Evolutionary conservation across 495 filamentous ascomycete species (phyloP).

Genomic region (Lineolata rhizophorae): DNA sequence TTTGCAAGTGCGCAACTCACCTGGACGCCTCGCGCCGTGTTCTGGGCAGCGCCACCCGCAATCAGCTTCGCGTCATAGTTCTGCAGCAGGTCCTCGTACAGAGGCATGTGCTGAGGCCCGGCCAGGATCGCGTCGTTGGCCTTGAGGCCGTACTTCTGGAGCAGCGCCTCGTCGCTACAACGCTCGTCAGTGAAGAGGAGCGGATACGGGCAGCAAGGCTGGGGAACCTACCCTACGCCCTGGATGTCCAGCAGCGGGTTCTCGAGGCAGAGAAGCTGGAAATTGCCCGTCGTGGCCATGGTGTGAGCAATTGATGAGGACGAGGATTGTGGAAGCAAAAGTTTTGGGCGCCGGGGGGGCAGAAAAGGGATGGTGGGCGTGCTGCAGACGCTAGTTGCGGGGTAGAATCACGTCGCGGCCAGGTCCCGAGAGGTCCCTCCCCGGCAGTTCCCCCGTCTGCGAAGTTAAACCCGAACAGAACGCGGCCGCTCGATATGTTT

Average conservation of each 20-base stretch:
- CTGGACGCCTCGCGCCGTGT: constrained; percentile 87
- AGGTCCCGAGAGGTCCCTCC: no score
- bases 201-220: neutral
- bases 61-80: constrained; percentile 81
- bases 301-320: no score
- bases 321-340: no score
- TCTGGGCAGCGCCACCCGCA: constrained; percentile 92
- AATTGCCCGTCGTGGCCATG: constrained; percentile 59
- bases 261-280: constrained; percentile 73
- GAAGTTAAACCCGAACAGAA: no score
- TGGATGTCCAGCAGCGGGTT: constrained; percentile 97
- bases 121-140: constrained; percentile 94
- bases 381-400: no score
- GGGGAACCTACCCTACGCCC: constrained; percentile 38
- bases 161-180: constrained; percentile 45
- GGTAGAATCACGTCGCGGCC: no score
- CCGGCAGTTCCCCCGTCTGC: no score
- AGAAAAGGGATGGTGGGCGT: no score
- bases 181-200: constrained; percentile 6
- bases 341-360: no score
- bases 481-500: no score
- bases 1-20: constrained; percentile 15
- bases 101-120: constrained; percentile 62
- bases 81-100: constrained; percentile 83
- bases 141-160: constrained; percentile 84